These are phyloP conservation scores for Triticum timopheevii DNA, from an alignment of 176 grass and related monocot species.

Conservation along the genomic window DNA sequence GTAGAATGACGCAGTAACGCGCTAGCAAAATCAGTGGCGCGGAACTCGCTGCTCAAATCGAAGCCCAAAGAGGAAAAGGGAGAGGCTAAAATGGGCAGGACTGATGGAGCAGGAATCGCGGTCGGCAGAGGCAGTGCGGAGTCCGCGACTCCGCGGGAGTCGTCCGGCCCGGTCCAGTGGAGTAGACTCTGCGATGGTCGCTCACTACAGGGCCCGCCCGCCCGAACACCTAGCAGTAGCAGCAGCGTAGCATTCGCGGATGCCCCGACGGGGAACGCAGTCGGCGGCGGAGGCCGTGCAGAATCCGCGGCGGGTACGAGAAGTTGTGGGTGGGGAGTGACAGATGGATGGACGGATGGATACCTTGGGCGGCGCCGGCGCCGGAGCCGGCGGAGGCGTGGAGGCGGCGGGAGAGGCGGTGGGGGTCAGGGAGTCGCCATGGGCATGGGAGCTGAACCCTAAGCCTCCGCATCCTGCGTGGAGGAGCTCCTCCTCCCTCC, in stretches of 20 bases:
- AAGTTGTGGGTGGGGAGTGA: neutral
- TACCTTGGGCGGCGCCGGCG: slow-evolving; percentile 31
- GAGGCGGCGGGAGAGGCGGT: slow-evolving; percentile 21
- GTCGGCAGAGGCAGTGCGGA: neutral
- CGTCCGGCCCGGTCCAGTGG: too few species aligned
- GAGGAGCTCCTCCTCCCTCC: too few species aligned
- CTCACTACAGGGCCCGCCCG: neutral
- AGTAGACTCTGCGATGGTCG: neutral
- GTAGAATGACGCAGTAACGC: too few species aligned
- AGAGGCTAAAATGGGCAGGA: neutral
- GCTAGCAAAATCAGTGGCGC: too few species aligned
- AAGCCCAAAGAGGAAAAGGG: neutral
- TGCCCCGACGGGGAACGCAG: too few species aligned
- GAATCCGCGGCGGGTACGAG: neutral
- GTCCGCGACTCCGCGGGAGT: neutral
- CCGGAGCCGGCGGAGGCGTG: slow-evolving; percentile 33
- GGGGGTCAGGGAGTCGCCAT: slow-evolving; percentile 28
- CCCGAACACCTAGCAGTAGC: neutral
- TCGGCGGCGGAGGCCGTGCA: neutral
- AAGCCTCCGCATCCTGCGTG: slow-evolving; percentile 30
- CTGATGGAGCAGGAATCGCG: neutral
- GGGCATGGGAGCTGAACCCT: slow-evolving; percentile 48
- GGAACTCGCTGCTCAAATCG: neutral
- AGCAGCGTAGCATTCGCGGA: neutral
- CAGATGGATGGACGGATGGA: neutral